These are phyloP conservation scores for Tremella fuciformis DNA, from an alignment of 768 basidiomycete species.

Conservation along the genomic window DNA sequence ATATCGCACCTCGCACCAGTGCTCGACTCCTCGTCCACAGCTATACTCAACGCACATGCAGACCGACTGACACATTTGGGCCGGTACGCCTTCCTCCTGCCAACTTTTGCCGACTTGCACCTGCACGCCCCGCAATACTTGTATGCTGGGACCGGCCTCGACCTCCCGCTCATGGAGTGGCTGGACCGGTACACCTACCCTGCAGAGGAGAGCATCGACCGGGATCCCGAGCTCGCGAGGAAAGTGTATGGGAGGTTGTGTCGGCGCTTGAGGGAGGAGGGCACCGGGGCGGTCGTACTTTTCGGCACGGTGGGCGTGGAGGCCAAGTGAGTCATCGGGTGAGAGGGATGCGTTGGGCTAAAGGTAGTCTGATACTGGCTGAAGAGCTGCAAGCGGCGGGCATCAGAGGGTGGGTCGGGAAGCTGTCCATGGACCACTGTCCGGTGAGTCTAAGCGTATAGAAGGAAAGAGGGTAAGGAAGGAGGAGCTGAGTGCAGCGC, in stretches of 20 bases:
- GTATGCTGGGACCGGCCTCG: constrained; percentile 80
- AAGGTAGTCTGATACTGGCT: constrained; percentile 70
- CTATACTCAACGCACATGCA: constrained; percentile 49
- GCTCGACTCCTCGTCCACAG: neutral
- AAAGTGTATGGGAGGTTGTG: constrained; percentile 69
- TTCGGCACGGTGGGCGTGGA: constrained; percentile 81
- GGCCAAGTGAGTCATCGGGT: constrained; percentile 66
- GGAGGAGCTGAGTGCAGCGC: constrained; percentile 42
- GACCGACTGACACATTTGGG: constrained; percentile 32
- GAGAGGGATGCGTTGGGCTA: neutral
- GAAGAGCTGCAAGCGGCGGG: constrained; percentile 68
- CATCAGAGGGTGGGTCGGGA: constrained; percentile 78
- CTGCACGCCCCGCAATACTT: constrained; percentile 86
- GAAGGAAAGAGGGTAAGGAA: neutral
- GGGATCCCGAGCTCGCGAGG: constrained; percentile 60
- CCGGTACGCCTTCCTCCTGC: constrained; percentile 60
- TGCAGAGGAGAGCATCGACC: constrained; percentile 73
- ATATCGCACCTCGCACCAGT: constrained; percentile 19
- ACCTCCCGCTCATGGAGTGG: constrained; percentile 82
- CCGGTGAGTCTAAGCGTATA: constrained; percentile 45
- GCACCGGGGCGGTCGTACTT: constrained; percentile 71
- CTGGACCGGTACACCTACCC: constrained; percentile 75
- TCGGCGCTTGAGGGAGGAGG: constrained; percentile 64
- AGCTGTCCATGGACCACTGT: constrained; percentile 83
- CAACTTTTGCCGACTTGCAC: constrained; percentile 78